A percentile compares a stretch with the other conserved stretches of the same genome.
Conservation (phyloP, 495 filamentous ascomycete species). For the Penicillium macrosclerotiorum region DNA sequence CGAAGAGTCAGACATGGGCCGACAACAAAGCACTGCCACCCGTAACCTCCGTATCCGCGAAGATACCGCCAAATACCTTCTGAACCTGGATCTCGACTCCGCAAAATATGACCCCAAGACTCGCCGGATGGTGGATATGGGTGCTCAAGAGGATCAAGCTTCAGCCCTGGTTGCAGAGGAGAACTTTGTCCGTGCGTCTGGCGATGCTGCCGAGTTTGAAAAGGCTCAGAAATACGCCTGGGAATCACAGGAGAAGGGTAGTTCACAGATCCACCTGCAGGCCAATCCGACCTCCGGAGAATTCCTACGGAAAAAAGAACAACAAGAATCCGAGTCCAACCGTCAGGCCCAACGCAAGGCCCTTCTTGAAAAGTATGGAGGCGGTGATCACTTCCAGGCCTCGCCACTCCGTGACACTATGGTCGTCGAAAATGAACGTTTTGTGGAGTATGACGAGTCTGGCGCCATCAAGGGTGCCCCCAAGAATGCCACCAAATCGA, state of each 20-base stretch:
- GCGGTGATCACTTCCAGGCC: constrained; percentile 61
- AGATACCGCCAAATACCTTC: constrained; percentile 96
- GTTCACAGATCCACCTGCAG: constrained; percentile 81
- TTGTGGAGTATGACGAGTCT: constrained; percentile 90
- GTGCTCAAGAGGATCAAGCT: constrained; percentile 77
- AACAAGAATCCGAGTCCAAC: constrained; percentile 66
- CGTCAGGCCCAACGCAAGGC: constrained; percentile 64
- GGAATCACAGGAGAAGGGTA: constrained; percentile 83
- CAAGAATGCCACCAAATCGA: constrained; percentile 72
- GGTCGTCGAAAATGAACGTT: constrained; percentile 79
- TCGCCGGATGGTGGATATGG: constrained; percentile 86
- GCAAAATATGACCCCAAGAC: constrained; percentile 99
- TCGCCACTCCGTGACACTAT: constrained; percentile 61
- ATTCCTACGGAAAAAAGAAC: constrained; percentile 73
- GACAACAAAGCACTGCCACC: constrained; percentile 84
- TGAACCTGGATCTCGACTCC: constrained; percentile 92
- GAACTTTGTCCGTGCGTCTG: constrained; percentile 84
- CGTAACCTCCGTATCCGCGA: constrained; percentile 88
- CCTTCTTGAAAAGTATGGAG: constrained; percentile 83
- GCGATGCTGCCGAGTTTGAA: constrained; percentile 94
- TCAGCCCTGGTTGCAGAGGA: constrained; percentile 91
- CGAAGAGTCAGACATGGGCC: constrained; percentile 95
- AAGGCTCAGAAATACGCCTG: constrained; percentile 85
- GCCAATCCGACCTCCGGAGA: constrained; percentile 96
- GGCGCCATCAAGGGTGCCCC: constrained; percentile 87